Evolutionary conservation across 1,139 yeast species (phyloP), one percentile per base, ranked within the genome.

Genomic region (Hyphopichia khmerensis): DNA sequence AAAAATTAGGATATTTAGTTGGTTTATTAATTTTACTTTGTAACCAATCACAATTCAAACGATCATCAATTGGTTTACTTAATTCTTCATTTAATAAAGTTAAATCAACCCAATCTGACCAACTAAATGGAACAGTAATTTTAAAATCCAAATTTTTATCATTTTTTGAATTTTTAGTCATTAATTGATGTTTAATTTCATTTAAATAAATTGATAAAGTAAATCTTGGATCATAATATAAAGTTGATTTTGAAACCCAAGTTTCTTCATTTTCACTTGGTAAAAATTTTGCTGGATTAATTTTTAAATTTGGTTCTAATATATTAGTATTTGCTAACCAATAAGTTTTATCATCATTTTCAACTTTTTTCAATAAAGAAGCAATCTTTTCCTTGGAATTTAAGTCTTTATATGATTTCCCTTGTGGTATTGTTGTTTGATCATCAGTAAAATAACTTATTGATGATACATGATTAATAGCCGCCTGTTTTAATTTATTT

Each of bases 101-200:
- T 44, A 60, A 48, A 42, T 60, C 60, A 2, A 57, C 64, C 69
- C 69, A 64, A 45, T 64, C 69, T 4, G 65, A 55, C 69, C 69
- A 60, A 24, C 61, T 54, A 43, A 59, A 59, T 5, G 62, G 62
- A 23, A 57, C 52, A 4, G 50, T 35, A 17, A 51, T 40, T 30
- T 39, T 29, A 7, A 33, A 27, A 38, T 50, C 48, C 19, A 40
- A 37, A 5, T 35, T 35, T 36, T 48, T 49, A 23, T 39, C 40
- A 40, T 59, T 57, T 4, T 42, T 16, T 8, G 61, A 60, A 39
- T 59, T 56, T 35, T 49, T 46, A 7, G 40, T 32, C 33, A 35
- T 19, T 17, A 57, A 35, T 33, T 52, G 59, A 33, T 45, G 36
- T 40, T 50, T 53, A 18, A 59, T 39, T 35, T 55, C 60, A 38